Base-by-base conservation (phyloP, 2,329 filamentous ascomycete genomes). In the Chaetomiaceae sp. region DNA sequence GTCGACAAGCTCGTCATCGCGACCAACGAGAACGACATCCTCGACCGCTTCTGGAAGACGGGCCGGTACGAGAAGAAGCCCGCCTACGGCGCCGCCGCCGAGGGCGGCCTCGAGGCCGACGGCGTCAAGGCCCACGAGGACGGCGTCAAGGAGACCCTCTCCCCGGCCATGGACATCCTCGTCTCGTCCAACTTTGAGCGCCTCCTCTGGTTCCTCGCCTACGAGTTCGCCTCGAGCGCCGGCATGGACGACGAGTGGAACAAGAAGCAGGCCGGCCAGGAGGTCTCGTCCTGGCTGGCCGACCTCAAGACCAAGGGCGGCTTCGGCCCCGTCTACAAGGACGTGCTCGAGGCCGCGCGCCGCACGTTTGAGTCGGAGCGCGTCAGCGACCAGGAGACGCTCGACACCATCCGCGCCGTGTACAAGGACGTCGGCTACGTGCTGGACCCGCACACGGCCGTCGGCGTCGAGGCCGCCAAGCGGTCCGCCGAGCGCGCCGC, bases 121-220 rank as follows among this genome's bases (percentile, higher is more conserved):
- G 83, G 82, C 6, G 76, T 72, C 45, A 78, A 80, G 63, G 83
- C 83, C 7, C 84, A 90, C 29, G 76, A 82, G 61, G 82, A 83
- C 40, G 89, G 88, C 34, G 90, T 92, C 58, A 91, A 90, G 73
- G 91, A 95, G 74, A 99, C 94, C 0, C 80, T 95, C 47, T 91
- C 87, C 63, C 94, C 94, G 0, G 94, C 94, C 42, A 97, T 99
- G 94, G 94, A 99, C 70, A 97, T 97, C 61, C 78, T 97, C 3
- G 91, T 97, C 12, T 92, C 88, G 22, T 94, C 88, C 69, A 99
- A 99, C 76, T 97, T 99, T 68, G 94, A 99, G 77, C 84, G 94
- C 29, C 78, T 99, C 5, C 79, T 99, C 11, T 97, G 92, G 92
- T 96, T 89, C 77, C 77, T 97, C 25, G 87, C 90, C 1, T 89